These are phyloP conservation scores for Plasmopara muralis DNA, from an alignment of 352 stramenopile species.

Conservation along the genomic window DNA sequence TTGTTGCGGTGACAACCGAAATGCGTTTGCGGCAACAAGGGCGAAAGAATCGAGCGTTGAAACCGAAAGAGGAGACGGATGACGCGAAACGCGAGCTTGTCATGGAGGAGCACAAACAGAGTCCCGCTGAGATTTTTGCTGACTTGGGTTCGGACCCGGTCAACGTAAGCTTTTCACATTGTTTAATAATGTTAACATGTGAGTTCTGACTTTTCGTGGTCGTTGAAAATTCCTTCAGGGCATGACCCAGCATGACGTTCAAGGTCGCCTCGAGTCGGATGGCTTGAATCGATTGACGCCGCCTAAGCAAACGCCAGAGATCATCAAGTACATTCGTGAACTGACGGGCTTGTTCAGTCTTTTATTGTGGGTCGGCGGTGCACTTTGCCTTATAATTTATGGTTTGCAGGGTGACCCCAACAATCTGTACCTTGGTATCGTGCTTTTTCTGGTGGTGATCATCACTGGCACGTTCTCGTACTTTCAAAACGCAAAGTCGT, in stretches of 20 bases:
- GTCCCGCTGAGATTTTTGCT: conserved; percentile 52
- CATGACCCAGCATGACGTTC: conserved; percentile 56
- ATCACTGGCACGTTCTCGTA: conserved; percentile 75
- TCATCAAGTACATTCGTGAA: conserved; percentile 71
- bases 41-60: conserved; percentile 43
- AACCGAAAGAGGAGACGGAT: conserved; percentile 46
- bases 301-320: conserved; percentile 63
- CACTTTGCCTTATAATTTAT: conserved; percentile 61
- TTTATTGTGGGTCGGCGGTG: conserved; percentile 56
- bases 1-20: conserved; percentile 77
- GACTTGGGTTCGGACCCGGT: conserved; percentile 48
- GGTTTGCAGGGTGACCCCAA: conserved; percentile 57
- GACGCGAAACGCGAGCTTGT: conserved; percentile 74
- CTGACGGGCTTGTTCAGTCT: conserved; percentile 69
- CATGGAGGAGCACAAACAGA: conserved; percentile 81
- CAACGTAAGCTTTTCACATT: conserved; percentile 30
- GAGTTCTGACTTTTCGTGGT: conserved; percentile 1
- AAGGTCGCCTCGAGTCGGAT: conserved; percentile 47
- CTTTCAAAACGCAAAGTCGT: conserved; percentile 70
- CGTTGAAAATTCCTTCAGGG: conserved; percentile 23
- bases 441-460: conserved; percentile 66
- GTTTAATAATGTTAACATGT: too few relatives aligned
- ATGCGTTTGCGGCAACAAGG: conserved; percentile 59
- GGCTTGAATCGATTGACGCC: conserved; percentile 60
- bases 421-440: conserved; percentile 72